Evolutionary conservation across 495 filamentous ascomycete species (phyloP), one percentile per base, ranked within the genome.

Genomic region (Tuber melanosporum): DNA sequence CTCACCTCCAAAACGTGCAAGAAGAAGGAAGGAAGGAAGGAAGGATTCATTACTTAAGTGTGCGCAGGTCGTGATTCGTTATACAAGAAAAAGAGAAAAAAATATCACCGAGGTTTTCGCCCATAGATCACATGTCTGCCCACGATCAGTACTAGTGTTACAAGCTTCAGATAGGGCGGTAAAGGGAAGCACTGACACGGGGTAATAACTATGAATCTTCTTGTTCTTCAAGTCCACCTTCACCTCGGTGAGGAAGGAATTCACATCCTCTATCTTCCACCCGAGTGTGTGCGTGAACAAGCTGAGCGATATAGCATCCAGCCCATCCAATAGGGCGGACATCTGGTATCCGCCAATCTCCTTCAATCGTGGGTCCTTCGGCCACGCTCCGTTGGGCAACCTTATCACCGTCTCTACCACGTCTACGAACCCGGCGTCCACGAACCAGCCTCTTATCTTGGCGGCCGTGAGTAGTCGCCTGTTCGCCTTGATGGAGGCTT

Each of bases 321-420:
- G 83, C 1, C 87, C 85, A 71, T 85, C 80, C 74, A 85, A 80
- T 75, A 84, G 85, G 62, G 85, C 82, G 15, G 85, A 44, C 71
- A 83, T 71, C 74, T 87, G 85, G 82, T 84, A 87, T 49, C 72
- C 77, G 7, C 87, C 87, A 66, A 88, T 82, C 76, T 87, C 84
- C 77, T 87, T 87, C 70, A 87, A 66, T 39, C 79, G 77, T 44
- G 74, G 79, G 71, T 88, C 84, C 22, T 78, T 82, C 6, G 86
- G 79, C 87, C 87, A 89, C 14, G 84, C 82, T 8, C 87, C 87
- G 69, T 88, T 80, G 1, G 87, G 88, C 79, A 85, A 82, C 76
- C 86, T 86, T 71, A 87, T 86, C 7, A 78, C 69, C 43, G 77
- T 81, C 72, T 86, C 86, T 9, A 80, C 77, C 2, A 88, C 83